phyloP scores from a whole-genome alignment of 1,284 basidiomycete genomes.

The Ceratobasidium sp. region DNA sequence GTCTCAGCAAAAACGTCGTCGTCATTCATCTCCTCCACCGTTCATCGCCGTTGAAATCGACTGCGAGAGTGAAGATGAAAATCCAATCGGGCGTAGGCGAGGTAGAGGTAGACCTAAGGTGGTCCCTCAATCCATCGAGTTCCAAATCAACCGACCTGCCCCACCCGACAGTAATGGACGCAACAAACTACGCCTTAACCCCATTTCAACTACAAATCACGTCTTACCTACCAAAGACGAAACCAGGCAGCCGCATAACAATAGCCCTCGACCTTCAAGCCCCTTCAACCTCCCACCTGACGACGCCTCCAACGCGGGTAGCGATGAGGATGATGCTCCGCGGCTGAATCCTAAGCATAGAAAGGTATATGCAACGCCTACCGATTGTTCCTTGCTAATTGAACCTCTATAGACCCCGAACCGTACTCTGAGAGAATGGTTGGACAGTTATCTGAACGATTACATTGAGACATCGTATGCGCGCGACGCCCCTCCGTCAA shows the following conservation, averaged over 20 bases:
- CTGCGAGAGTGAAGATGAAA: no score
- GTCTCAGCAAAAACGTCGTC: no score
- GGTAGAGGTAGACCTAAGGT: background rate
- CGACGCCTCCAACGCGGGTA: background rate
- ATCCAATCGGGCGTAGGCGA: background rate
- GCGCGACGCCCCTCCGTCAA: background rate
- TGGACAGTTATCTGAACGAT: background rate
- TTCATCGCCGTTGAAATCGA: no score
- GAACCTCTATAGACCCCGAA: background rate
- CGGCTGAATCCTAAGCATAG: no score
- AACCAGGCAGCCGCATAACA: background rate
- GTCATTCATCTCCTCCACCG: no score
- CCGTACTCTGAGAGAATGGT: background rate
- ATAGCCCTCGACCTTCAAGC: background rate
- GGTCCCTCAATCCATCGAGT: background rate
- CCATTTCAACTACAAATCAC: background rate
- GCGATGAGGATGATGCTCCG: no score
- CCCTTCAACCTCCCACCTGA: background rate
- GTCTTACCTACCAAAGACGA: background rate
- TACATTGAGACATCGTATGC: background rate
- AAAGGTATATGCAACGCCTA: no score
- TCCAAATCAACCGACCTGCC: background rate
- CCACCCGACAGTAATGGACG: background rate
- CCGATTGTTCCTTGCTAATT: background rate
- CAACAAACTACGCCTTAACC: no score